These are phyloP conservation scores for Rutstroemia sydowiana DNA, from an alignment of 2,329 filamentous ascomycete genomes.

Conservation along the genomic window DNA sequence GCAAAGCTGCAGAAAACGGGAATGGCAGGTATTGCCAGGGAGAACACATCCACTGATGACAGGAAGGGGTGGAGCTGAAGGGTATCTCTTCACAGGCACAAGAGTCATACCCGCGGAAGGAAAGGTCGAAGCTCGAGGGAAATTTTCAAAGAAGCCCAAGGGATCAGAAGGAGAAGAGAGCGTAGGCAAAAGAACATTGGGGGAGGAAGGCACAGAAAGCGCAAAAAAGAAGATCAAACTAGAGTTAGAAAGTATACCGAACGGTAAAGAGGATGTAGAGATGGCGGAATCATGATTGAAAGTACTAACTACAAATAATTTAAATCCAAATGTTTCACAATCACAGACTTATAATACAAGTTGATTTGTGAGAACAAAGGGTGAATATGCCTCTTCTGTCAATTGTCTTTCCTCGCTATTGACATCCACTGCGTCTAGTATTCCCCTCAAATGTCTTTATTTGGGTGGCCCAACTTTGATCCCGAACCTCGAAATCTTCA, in stretches of 20 bases:
- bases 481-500: not conserved
- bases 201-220: not conserved
- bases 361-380: not conserved
- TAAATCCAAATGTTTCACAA: not conserved
- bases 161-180: slow-evolving; percentile 7
- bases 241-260: slow-evolving; percentile 1
- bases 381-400: not conserved
- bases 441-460: not conserved
- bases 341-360: not conserved
- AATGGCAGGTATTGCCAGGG: slow-evolving; percentile 88
- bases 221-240: slow-evolving; percentile 10
- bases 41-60: slow-evolving; percentile 95
- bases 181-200: not conserved
- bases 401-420: not conserved
- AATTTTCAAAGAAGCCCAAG: slow-evolving; percentile 39
- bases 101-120: slow-evolving; percentile 74
- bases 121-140: slow-evolving; percentile 74
- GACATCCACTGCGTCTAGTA: not conserved
- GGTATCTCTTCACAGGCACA: slow-evolving; percentile 80
- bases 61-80: slow-evolving; percentile 76
- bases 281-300: slow-evolving; percentile 1
- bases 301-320: not conserved
- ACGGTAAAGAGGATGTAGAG: slow-evolving; percentile 7
- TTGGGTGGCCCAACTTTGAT: not conserved
- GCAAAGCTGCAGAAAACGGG: slow-evolving; percentile 70